Evolutionary conservation across 2,329 filamentous ascomycete species (phyloP), one percentile per base, ranked within the genome.

Genomic region (Zymoseptoria crescenta): DNA sequence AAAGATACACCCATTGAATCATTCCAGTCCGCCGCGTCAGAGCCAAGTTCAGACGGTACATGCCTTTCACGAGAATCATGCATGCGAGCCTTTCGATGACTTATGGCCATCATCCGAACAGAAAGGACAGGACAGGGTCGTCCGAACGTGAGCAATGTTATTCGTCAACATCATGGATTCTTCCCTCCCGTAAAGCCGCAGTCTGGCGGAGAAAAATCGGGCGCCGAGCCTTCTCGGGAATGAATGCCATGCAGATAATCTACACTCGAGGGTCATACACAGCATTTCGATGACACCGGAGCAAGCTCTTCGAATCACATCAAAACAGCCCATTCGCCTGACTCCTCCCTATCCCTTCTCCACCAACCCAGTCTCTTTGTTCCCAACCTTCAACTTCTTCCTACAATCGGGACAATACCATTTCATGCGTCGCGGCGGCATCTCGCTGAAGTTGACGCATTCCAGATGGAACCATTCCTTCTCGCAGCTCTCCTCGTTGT

Each of bases 341-440:
- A 16, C 10, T 41, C n/a, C 9, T 41, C 35, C 35, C 16, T 16
- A 41, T 16, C 35, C 35, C 58, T 64, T 61, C 13, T 65, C 66
- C 9, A 70, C 69, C 49, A 71, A 61, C 30, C 69, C 70, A 65
- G 71, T 72, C 20, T 61, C 70, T 21, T 53, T 63, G 21, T 64
- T 55, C 8, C 71, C 72, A 27, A 69, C 27, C 63, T 70, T 72
- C 59, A 74, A 62, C 66, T 80, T 74, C 62, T 83, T 81, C 49
- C 86, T 79, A 69, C 89, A 94, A 54, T 90, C 85, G 1, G 88
- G 88, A 73, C 89, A 94, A 68, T 91, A 94, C 89, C 89, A 94
- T 73, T 91, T 91, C 2, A 86, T 86, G 30, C 87, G 87, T 19
- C 87, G 80, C 2, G 85, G 82, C 9, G 89, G 88, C 60, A 88